Evolutionary conservation across 495 filamentous ascomycete genomes (phyloP), one percentile per base, ranked within the genome.

Genomic region (Symbiotaphrina buchneri): DNA sequence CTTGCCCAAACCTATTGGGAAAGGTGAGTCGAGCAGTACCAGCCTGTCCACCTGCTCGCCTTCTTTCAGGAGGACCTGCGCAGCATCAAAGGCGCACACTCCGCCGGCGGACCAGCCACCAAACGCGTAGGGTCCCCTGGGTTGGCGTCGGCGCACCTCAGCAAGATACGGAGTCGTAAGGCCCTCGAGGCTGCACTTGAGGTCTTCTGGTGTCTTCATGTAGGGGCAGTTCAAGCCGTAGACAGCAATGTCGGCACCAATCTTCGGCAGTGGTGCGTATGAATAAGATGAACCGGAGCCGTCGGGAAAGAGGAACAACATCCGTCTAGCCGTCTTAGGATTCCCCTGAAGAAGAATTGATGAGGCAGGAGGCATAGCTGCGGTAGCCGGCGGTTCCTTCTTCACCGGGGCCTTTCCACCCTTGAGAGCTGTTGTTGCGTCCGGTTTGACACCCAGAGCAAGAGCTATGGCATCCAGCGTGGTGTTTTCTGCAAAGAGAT

Each of bases 291-390:
- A 71, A 13, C 80, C 80, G 33, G 65, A 67, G 13, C 80, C 80
- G 41, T 85, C 80, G 11, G 81, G 79, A 23, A 85, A 54, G 35
- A 85, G 63, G 49, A 77, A 71, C 10, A 90, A 53, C 22, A 58
- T 66, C 45, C 64, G 68, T n/a, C 47, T 61, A 8, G 65, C 56
- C 8, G 53, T 64, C 40, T 60, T 63, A 8, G 63, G 51, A 30
- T 48, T 51, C 5, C 60, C 56, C 29, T 63, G 58, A 5, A 65
- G 55, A 20, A 67, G 65, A 2, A 49, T 67, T 37, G 35, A 74
- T 40, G 28, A 71, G 51, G 34, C 56, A 44, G 33, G 58, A 49
- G 49, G 53, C 40, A 43, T 35, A 34, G 36, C n/a, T n/a, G n/a
- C n/a, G n/a, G n/a, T n/a, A n/a, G n/a, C n/a, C n/a, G n/a, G n/a